Evolutionary conservation across 805 yeast species (phyloP).

Genomic region (Zygoascus flipseniorum): DNA sequence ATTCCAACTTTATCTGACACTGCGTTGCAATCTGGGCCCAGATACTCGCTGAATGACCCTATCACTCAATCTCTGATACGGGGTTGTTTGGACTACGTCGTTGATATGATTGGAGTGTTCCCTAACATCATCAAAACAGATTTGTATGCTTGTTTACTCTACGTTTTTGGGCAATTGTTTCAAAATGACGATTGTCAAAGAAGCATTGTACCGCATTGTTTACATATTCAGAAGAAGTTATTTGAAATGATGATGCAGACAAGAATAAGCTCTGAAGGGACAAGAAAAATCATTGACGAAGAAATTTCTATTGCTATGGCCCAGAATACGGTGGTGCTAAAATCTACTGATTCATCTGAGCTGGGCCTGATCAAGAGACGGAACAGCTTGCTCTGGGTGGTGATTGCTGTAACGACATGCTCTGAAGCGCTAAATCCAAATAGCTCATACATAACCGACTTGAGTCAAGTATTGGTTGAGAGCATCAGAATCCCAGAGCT

Average conservation of each 20-base stretch:
- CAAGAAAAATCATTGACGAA: constrained; percentile 25
- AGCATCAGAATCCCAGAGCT: constrained; percentile 32
- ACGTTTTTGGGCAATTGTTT: constrained; percentile 49
- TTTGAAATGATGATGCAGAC: constrained; percentile 23
- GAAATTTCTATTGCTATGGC: constrained; percentile 18
- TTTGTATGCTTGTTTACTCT: constrained; percentile 60
- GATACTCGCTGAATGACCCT: not conserved
- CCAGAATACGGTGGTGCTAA: constrained; percentile 12
- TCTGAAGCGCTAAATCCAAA: constrained; percentile 28
- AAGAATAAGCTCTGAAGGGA: constrained; percentile 10
- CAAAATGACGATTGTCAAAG: constrained; percentile 34
- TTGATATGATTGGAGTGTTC: constrained; percentile 55
- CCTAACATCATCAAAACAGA: constrained; percentile 66
- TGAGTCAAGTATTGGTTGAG: constrained; percentile 28
- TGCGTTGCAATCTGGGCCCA: not conserved
- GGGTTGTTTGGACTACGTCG: constrained; percentile 41
- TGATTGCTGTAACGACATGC: constrained; percentile 38
- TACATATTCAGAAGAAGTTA: constrained; percentile 44
- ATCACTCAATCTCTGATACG: constrained; percentile 30
- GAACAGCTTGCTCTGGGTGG: constrained; percentile 36
- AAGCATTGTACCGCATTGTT: constrained; percentile 41
- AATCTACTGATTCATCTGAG: constrained; percentile 3
- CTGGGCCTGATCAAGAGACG: constrained; percentile 17
- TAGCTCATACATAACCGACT: constrained; percentile 30
- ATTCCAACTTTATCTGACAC: constrained; percentile 19